A percentile compares a stretch with the other conserved stretches of the same genome.
These are phyloP conservation scores for Castanea crenata DNA, from an alignment of 306 rosid species.

Conservation along the genomic window DNA sequence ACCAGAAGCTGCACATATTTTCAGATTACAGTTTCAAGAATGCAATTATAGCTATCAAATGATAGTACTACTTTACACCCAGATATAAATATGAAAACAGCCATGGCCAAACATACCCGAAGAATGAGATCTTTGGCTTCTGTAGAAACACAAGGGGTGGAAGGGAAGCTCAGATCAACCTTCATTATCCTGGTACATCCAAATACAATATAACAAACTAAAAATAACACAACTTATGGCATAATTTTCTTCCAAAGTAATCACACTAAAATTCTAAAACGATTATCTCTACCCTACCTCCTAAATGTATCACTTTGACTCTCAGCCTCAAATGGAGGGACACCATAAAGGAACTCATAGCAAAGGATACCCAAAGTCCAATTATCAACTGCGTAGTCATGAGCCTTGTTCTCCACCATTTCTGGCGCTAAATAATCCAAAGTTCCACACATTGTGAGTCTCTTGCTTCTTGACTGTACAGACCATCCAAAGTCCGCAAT, in stretches of 20 bases:
- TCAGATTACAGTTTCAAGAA: background rate
- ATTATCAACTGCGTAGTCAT: conserved; percentile 81
- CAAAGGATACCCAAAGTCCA: conserved; percentile 92
- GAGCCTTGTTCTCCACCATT: conserved; percentile 85
- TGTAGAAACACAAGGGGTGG: conserved; percentile 48
- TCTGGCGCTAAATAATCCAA: conserved; percentile 92
- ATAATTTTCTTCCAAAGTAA: background rate
- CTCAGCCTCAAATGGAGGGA: conserved; percentile 91
- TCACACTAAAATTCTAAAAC: background rate
- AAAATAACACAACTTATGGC: background rate
- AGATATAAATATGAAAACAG: background rate
- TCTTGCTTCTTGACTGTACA: conserved; percentile 76
- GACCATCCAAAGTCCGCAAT: conserved; percentile 98
- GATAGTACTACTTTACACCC: conserved; percentile 4
- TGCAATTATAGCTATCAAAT: background rate
- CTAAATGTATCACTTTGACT: conserved; percentile 75
- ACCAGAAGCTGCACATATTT: conserved; percentile 65
- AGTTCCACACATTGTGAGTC: conserved; percentile 91
- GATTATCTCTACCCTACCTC: conserved; percentile 36
- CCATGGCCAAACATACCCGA: conserved; percentile 40
- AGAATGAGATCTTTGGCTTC: conserved; percentile 74
- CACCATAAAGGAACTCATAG: conserved; percentile 83
- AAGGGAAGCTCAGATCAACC: conserved; percentile 70
- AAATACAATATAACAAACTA: background rate
- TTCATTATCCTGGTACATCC: conserved; percentile 53